Evolutionary conservation across 805 yeast species (phyloP), one percentile per base, ranked within the genome.

Genomic region (Ogataea ganodermae): DNA sequence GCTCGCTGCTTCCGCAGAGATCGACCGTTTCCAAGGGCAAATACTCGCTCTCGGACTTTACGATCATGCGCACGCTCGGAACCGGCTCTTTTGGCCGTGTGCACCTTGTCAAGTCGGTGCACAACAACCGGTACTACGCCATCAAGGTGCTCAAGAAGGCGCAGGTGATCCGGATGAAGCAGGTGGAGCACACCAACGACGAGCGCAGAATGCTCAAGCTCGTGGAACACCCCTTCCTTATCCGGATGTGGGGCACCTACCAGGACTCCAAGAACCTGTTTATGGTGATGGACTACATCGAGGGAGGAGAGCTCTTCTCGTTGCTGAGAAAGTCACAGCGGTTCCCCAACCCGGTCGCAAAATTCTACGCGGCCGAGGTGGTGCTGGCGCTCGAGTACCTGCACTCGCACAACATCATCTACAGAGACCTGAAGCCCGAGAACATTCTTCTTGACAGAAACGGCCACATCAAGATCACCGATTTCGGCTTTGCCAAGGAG

Each of bases 261-360:
- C 84, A 79, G 61, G 84, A 80, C 59, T 69, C 79, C 37, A 73
- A 72, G 51, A 78, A 77, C 57, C 65, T 80, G 50, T 80, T 79
- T 52, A 79, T 80, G 84, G 78, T 80, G 43, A 80, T 80, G 84
- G 84, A 80, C 59, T 80, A 79, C 63, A 79, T 80, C 61, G 84
- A 80, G 64, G 84, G 84, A 22, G 84, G 84, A 21, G 84, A 80
- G 62, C 67, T 80, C 45, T 80, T 80, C 55, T 75, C 80, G 3
- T 63, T 80, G 45, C 69, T 80, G 55, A 65, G 84, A 49, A 79
- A 79, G 59, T 76, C 81, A 9, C 83, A 79, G 57, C 63, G 83
- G 33, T 80, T 80, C 57, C 84, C 84, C 6, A 79, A 78, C 37
- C 84, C 83, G 3, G 84, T 80, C 23, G 84, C 83, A 40, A 80